These are phyloP conservation scores for Hanseniaspora lachancei DNA, from an alignment of 805 yeast species.

Conservation along the genomic window DNA sequence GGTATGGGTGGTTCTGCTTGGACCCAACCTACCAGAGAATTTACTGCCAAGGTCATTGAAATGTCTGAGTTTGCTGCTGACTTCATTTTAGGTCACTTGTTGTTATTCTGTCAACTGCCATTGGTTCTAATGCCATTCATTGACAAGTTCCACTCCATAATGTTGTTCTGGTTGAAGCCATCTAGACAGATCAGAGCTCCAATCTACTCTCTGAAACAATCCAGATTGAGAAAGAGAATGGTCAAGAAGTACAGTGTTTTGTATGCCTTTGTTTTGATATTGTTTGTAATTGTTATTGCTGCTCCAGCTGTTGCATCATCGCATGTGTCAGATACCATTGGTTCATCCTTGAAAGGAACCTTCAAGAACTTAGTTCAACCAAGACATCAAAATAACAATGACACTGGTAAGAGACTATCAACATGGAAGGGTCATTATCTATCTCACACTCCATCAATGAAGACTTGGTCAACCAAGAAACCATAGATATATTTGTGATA, in stretches of 20 bases:
- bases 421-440: constrained; percentile 28
- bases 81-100: constrained; percentile 80
- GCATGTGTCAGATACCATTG: constrained; percentile 29
- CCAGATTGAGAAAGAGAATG: constrained; percentile 93
- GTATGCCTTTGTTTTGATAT: constrained; percentile 54
- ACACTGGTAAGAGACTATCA: constrained; percentile 47
- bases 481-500: constrained; percentile 15
- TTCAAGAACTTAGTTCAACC: constrained; percentile 78
- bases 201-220: constrained; percentile 90
- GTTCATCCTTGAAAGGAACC: constrained; percentile 28
- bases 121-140: constrained; percentile 68
- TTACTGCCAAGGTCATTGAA: constrained; percentile 85
- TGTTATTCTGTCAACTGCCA: constrained; percentile 83
- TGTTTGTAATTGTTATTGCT: constrained; percentile 64
- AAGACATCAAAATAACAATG: constrained; percentile 66
- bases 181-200: constrained; percentile 96
- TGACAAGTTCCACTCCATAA: constrained; percentile 95
- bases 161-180: constrained; percentile 98
- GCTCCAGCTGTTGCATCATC: constrained; percentile 85
- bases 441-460: constrained; percentile 37
- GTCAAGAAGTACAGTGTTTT: constrained; percentile 81
- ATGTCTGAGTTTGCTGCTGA: constrained; percentile 94
- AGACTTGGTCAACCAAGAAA: constrained; percentile 45
- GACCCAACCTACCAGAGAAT: constrained; percentile 94
- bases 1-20: constrained; percentile 88